Conservation (phyloP, 768 basidiomycete genomes). For the Lyophyllum shimeji region DNA sequence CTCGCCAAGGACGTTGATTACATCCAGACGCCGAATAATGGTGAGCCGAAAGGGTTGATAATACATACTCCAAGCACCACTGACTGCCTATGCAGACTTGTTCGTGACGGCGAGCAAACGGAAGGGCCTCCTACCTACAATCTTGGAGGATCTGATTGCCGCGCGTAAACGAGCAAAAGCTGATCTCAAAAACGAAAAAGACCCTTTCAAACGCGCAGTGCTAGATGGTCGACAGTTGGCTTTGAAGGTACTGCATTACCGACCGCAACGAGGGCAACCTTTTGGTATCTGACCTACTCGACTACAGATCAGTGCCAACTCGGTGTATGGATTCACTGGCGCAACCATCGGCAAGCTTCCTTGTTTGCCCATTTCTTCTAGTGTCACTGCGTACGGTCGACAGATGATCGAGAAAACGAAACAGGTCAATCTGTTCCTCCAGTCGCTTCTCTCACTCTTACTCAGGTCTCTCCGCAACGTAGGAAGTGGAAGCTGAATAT, state of each 20-base stretch:
- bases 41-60: conserved; percentile 35
- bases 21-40: conserved; percentile 93
- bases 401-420: conserved; percentile 99
- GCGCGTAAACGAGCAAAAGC: conserved; percentile 95
- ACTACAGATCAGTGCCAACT: conserved; percentile 91
- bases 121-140: conserved; percentile 88
- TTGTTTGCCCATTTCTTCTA: conserved; percentile 94
- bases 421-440: conserved; percentile 44
- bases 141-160: conserved; percentile 90
- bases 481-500: conserved; percentile 92
- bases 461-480: conserved; percentile 1
- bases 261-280: not conserved
- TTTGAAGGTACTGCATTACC: conserved; percentile 63
- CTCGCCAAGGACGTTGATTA: conserved; percentile 89
- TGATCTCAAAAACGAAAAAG: conserved; percentile 94
- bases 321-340: conserved; percentile 98
- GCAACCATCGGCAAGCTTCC: conserved; percentile 97
- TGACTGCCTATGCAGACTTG: conserved; percentile 53
- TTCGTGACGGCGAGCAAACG: conserved; percentile 74
- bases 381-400: conserved; percentile 93
- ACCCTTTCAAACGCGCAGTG: conserved; percentile 96
- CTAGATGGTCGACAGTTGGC: conserved; percentile 97
- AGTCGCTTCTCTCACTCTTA: not conserved
- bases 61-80: not conserved
- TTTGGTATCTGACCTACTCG: not conserved